phyloP scores from a whole-genome alignment of 1,139 yeast genomes.

The Diutina catenulata region DNA sequence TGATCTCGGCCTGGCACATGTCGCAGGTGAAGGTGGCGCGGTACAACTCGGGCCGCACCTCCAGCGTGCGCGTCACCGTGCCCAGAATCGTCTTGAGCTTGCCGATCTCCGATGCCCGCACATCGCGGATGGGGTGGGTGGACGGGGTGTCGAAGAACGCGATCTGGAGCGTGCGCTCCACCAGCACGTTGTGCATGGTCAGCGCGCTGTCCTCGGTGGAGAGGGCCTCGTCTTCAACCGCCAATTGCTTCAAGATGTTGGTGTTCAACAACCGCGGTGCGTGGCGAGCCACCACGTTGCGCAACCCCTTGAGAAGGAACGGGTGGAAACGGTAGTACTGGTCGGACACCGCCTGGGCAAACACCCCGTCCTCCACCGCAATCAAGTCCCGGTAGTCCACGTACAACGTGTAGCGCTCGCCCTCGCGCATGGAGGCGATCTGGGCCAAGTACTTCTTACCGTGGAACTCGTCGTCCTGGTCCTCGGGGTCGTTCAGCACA shows the following conservation, averaged over 20 bases:
- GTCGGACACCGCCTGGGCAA: slow-evolving; percentile 81
- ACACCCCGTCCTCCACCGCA: slow-evolving; percentile 70
- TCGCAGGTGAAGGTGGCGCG: slow-evolving; percentile 87
- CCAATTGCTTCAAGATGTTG: slow-evolving; percentile 21
- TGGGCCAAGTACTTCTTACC: slow-evolving; percentile 68
- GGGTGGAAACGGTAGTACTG: slow-evolving; percentile 92
- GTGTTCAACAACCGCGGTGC: slow-evolving; percentile 64
- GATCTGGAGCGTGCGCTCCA: slow-evolving; percentile 76
- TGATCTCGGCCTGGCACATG: slow-evolving; percentile 73
- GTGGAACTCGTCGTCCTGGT: slow-evolving; percentile 24
- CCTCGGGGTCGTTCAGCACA: slow-evolving; percentile 24
- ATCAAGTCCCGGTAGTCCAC: slow-evolving; percentile 76
- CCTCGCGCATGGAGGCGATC: slow-evolving; percentile 67
- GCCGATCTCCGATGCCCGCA: slow-evolving; percentile 84
- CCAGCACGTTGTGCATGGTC: slow-evolving; percentile 15
- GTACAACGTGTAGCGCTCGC: slow-evolving; percentile 68
- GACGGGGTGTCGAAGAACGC: slow-evolving; percentile 83
- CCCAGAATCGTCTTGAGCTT: slow-evolving; percentile 79
- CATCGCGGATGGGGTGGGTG: slow-evolving; percentile 76
- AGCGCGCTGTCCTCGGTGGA: slow-evolving; percentile 15
- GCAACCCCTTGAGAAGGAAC: slow-evolving; percentile 63
- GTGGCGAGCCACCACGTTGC: slow-evolving; percentile 57
- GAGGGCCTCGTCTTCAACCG: slow-evolving; percentile 12
- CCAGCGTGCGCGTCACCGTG: slow-evolving; percentile 93
- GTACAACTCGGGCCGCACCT: slow-evolving; percentile 90